Evolutionary conservation across 495 filamentous ascomycete genomes (phyloP).

Genomic region (Cetradonia linearis): DNA sequence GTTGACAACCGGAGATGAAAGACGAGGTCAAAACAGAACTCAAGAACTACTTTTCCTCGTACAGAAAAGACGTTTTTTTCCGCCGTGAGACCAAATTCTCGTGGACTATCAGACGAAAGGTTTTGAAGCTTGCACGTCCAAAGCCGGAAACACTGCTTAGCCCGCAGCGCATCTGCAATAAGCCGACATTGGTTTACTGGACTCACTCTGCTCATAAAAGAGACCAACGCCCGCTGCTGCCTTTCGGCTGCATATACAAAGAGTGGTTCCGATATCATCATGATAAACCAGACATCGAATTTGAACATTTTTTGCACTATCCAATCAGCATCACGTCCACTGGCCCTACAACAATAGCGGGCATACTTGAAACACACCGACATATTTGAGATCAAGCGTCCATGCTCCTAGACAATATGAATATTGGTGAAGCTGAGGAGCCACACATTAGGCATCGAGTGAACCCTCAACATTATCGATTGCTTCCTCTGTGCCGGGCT

Average conservation of each 20-base stretch:
- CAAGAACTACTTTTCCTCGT: not conserved
- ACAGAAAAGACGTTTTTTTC: not conserved
- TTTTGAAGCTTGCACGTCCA: not conserved
- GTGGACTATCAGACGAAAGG: not conserved
- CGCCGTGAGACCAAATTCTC: not conserved
- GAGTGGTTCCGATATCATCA: not conserved
- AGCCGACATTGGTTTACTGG: too few species aligned
- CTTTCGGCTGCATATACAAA: not conserved
- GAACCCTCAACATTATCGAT: too few species aligned
- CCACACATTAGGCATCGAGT: too few species aligned
- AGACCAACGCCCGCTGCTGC: not conserved
- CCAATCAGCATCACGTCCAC: not conserved
- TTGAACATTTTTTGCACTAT: not conserved
- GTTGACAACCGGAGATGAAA: not conserved
- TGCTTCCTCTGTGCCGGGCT: not conserved
- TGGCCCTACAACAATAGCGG: not conserved
- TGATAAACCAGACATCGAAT: not conserved
- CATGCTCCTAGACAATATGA: too few species aligned
- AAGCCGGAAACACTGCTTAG: not conserved
- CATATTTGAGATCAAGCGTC: not conserved
- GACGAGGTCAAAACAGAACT: not conserved
- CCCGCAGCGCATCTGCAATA: too few species aligned
- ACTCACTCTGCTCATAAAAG: too few species aligned
- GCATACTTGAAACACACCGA: not conserved
- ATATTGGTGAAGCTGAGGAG: too few species aligned